These are phyloP conservation scores for Solanum chmielewskii DNA, from an alignment of 257 asterid genomes.

Conservation along the genomic window DNA sequence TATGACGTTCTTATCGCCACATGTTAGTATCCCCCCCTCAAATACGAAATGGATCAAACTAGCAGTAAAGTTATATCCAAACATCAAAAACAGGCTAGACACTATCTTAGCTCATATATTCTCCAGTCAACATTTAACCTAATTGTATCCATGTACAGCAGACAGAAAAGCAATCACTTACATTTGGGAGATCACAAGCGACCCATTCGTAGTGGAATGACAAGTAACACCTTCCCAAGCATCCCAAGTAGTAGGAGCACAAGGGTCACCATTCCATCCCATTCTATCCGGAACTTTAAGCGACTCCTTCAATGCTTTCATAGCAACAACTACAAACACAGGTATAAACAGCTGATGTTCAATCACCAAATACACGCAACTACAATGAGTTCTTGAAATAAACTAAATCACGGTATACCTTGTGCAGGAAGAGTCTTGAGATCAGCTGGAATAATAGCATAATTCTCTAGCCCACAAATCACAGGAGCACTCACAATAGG, in stretches of 20 bases:
- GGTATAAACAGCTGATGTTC: not conserved
- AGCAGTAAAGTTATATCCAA: not conserved
- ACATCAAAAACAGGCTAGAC: not conserved
- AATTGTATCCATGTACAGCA: not conserved
- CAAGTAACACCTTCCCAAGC: slow-evolving; percentile 99
- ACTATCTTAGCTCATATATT: not conserved
- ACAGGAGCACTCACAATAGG: slow-evolving; percentile 65
- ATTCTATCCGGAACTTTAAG: slow-evolving; percentile 86
- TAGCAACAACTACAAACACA: slow-evolving; percentile 58
- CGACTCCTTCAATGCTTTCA: slow-evolving; percentile 86
- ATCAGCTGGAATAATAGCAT: slow-evolving; percentile 82
- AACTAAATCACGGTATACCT: slow-evolving; percentile 22
- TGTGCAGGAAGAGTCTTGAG: slow-evolving; percentile 67
- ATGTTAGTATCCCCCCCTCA: not conserved
- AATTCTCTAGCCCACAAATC: slow-evolving; percentile 91
- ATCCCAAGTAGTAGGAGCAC: slow-evolving; percentile 99
- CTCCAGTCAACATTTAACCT: not conserved
- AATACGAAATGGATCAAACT: not conserved
- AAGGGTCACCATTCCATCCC: slow-evolving; percentile 99
- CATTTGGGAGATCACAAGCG: slow-evolving; percentile 84
- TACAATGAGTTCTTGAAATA: not conserved
- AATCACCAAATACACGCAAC: not conserved
- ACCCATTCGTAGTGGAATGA: slow-evolving; percentile 39
- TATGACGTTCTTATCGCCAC: not conserved
- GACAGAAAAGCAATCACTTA: slow-evolving; percentile 18